These are phyloP conservation scores for Xylaria sp. DNA, from an alignment of 2,329 filamentous ascomycete species.

Conservation along the genomic window DNA sequence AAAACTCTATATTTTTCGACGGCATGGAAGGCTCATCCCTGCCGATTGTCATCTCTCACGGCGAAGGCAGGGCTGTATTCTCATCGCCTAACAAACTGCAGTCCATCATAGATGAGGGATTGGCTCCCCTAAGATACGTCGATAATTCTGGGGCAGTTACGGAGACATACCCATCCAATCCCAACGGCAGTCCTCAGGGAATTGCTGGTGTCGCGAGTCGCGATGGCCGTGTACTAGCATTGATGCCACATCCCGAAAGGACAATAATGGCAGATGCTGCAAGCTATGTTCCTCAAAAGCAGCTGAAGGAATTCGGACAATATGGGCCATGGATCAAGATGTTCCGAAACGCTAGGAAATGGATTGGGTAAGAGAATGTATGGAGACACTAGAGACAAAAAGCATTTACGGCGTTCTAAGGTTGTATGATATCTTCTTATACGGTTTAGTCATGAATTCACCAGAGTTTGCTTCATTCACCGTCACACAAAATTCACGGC, in stretches of 20 bases:
- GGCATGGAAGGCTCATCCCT: constrained; percentile 85
- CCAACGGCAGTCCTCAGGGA: constrained; percentile 83
- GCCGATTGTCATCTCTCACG: constrained; percentile 89
- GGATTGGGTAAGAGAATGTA: constrained; percentile 71
- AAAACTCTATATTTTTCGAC: constrained; percentile 84
- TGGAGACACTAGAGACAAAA: constrained; percentile 1
- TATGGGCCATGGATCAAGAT: constrained; percentile 86
- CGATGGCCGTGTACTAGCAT: constrained; percentile 82
- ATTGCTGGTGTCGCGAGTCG: constrained; percentile 73
- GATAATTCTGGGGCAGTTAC: constrained; percentile 83
- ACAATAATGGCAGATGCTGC: constrained; percentile 82
- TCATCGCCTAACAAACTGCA: constrained; percentile 61
- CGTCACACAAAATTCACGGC: neutral
- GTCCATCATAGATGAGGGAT: constrained; percentile 69
- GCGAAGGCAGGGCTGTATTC: constrained; percentile 86
- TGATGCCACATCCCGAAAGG: constrained; percentile 96
- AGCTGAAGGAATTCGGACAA: constrained; percentile 76
- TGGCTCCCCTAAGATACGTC: constrained; percentile 83
- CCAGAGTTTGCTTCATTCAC: neutral
- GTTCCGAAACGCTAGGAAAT: constrained; percentile 87
- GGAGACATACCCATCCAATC: constrained; percentile 87
- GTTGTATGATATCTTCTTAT: constrained; percentile 11
- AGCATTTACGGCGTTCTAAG: constrained; percentile 26
- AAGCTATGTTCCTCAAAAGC: constrained; percentile 73
- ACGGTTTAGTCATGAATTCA: constrained; percentile 12